Evolutionary conservation across 768 basidiomycete species (phyloP), one percentile per base, ranked within the genome.

Genomic region (Inosperma sp.): DNA sequence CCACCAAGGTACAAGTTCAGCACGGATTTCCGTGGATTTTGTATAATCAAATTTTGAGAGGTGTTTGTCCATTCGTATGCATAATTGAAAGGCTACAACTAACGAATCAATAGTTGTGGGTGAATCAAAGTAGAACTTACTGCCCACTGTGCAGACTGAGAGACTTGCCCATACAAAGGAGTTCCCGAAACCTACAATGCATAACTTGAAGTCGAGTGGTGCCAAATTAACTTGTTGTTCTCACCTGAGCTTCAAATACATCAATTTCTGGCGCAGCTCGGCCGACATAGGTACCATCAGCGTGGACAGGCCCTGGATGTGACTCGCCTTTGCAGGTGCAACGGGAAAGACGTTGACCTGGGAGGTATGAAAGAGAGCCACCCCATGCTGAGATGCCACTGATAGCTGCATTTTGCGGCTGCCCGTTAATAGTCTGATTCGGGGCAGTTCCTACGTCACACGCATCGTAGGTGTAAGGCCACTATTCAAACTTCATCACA

Each of bases 371-470:
- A 19, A 97, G 69, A 6, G 71, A 75, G 35, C 72, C 75, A 48
- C 71, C 72, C 42, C 75, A 69, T 22, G 59, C 58, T 2, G 71
- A 60, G 59, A 88, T 86, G 12, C 91, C 91, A 44, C 76, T 74
- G 14, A 69, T 68, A 5, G 76, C 70, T 5, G 89, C 84, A 3
- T 83, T 77, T 9, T 57, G 49, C 1, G 93, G 93, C 39, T 63
- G 63, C 2, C 82, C 83, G 51, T 85, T 77, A 36, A 81, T 40
- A 1, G 90, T 86, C 66, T 97, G 94, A 65, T 97, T 98, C 7
- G 78, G 67, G 14, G 80, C 74, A 1, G 93, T 93, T n/a, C 95
- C 95, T n/a, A 94, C 81, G 63, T 98, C 94, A 59, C 95, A 96
- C 9, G 77, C 70, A 57, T 90, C 86, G 55, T 90, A 90, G 2